A percentile compares a stretch with the other conserved stretches of the same genome.
Conservation (phyloP, 257 asterid genomes). For the Ligustrum vulgare region DNA sequence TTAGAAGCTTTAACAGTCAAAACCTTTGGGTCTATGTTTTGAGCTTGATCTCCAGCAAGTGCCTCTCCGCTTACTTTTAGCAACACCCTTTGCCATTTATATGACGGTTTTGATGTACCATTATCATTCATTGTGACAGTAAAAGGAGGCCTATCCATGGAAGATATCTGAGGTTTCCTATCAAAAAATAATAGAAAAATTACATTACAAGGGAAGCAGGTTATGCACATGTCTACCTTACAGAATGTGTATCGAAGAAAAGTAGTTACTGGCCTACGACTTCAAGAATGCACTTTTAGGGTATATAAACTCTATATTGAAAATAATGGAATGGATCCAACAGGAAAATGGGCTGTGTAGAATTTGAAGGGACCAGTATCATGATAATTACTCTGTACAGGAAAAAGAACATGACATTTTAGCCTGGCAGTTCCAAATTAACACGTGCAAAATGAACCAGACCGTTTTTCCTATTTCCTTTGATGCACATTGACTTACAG, state of each 20-base stretch:
- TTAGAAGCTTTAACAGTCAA: conserved; percentile 14
- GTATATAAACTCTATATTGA: not conserved
- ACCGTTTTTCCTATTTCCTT: not conserved
- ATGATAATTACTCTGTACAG: not conserved
- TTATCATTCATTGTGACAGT: conserved; percentile 51
- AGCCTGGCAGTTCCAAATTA: not conserved
- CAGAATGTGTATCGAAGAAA: not conserved
- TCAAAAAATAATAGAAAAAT: too few relatives aligned
- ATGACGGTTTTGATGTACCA: conserved; percentile 44
- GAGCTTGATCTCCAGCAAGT: conserved; percentile 91
- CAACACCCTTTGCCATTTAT: conserved; percentile 91
- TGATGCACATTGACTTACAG: not conserved
- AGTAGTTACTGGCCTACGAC: not conserved
- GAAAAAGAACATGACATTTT: not conserved
- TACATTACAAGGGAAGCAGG: conserved; percentile 1
- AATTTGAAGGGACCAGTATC: not conserved
- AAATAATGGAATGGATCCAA: too few relatives aligned
- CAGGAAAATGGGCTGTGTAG: not conserved
- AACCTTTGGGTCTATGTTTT: conserved; percentile 97
- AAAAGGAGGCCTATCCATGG: conserved; percentile 50
- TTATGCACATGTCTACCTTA: not conserved
- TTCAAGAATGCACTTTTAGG: not conserved
- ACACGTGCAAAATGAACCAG: conserved; percentile 2
- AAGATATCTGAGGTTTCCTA: conserved; percentile 56
- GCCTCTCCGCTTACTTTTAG: conserved; percentile 99